A percentile compares a stretch with the other conserved stretches of the same genome.
Evolutionary conservation across 345 rosid genomes (phyloP).

Genomic region (Gossypium australe): DNA sequence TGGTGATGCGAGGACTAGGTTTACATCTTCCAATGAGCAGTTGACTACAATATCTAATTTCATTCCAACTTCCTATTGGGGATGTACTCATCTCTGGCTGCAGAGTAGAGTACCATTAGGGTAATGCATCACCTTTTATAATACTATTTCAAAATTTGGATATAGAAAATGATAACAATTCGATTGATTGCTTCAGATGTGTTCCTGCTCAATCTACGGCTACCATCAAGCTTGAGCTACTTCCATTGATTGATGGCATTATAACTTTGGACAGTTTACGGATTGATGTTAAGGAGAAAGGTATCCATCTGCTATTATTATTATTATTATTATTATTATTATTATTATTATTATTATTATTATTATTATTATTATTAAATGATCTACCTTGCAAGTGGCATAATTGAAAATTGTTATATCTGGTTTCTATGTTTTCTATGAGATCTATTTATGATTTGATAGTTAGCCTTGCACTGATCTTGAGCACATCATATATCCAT

Average conservation of each 20-base stretch:
- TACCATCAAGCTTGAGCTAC: conserved; percentile 85
- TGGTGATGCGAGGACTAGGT: conserved; percentile 25
- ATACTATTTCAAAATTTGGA: conserved; percentile 15
- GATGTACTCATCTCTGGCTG: conserved; percentile 90
- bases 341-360: neutral
- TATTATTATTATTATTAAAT: neutral
- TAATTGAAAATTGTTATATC: neutral
- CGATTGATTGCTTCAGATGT: conserved; percentile 50
- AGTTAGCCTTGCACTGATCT: neutral
- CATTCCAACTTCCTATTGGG: conserved; percentile 60
- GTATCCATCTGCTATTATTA: conserved; percentile 28
- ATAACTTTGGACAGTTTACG: conserved; percentile 82
- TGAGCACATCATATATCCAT: neutral
- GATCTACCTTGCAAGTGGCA: neutral
- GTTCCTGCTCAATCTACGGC: conserved; percentile 86
- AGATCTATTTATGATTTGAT: neutral
- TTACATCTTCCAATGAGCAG: conserved; percentile 36
- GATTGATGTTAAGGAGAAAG: conserved; percentile 91
- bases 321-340: neutral
- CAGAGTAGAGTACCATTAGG: conserved; percentile 99
- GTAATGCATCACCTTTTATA: conserved; percentile 32
- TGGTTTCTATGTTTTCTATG: neutral
- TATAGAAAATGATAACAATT: conserved; percentile 7
- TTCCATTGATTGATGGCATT: conserved; percentile 97
- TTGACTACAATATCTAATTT: conserved; percentile 52